phyloP scores from a whole-genome alignment of 306 rosid species.

The Benincasa hispida region DNA sequence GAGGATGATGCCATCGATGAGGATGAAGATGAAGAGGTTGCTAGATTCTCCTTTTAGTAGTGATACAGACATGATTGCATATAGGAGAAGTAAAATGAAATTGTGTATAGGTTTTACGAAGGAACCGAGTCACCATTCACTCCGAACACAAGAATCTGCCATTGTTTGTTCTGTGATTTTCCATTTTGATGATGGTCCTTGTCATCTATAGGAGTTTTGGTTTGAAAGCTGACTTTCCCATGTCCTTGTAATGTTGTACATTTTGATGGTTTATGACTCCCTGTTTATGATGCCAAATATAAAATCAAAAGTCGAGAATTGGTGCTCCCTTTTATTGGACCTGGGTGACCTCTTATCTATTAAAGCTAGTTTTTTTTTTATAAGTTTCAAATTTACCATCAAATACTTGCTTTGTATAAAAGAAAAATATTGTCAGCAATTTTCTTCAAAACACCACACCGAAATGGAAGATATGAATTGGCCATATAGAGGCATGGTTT shows the following conservation, averaged over 20 bases:
- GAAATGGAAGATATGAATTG: no score
- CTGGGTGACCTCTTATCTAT: neutral
- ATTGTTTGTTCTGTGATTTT: neutral
- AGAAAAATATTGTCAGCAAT: no score
- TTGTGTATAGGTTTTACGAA: neutral
- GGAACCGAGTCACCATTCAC: neutral
- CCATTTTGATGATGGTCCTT: neutral
- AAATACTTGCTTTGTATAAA: neutral
- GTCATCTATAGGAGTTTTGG: neutral
- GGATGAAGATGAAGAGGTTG: constrained; percentile 51
- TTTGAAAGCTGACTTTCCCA: neutral
- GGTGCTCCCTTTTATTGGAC: neutral
- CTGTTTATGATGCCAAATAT: neutral
- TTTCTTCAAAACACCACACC: no score
- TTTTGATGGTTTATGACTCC: neutral
- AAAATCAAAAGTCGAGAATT: neutral
- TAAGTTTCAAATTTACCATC: neutral
- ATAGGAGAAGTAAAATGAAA: neutral
- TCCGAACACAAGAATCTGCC: neutral
- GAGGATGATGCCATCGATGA: constrained; percentile 41
- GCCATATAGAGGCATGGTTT: no score
- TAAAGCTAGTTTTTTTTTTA: neutral
- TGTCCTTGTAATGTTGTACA: neutral
- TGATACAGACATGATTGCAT: neutral
- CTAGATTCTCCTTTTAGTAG: constrained; percentile 25